These are phyloP conservation scores for Paramecium sexaurelia DNA, from an alignment of 73 alveolate species.

Conservation along the genomic window DNA sequence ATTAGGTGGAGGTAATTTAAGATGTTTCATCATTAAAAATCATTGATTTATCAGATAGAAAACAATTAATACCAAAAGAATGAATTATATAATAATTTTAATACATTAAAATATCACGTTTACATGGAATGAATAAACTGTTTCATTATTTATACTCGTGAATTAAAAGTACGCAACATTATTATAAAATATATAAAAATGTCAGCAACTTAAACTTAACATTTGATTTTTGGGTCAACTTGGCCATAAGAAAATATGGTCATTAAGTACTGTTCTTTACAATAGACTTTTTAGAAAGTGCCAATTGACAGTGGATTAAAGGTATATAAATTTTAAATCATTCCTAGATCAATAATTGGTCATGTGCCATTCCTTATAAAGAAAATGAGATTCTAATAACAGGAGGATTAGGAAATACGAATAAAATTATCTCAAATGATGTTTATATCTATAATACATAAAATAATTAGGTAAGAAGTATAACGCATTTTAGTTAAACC, in stretches of 20 bases:
- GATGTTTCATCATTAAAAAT: not conserved
- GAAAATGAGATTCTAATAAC: conserved; percentile 9
- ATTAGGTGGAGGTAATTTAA: conserved; percentile 32
- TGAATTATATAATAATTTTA: not conserved
- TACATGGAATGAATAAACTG: not conserved
- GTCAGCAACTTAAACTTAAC: not conserved
- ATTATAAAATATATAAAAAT: not conserved
- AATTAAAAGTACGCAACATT: not conserved
- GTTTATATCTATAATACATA: not conserved
- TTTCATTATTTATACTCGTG: not conserved
- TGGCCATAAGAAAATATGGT: not conserved
- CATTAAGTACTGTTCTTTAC: not conserved
- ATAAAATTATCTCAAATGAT: conserved; percentile 39
- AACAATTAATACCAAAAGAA: not conserved
- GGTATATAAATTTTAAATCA: not conserved
- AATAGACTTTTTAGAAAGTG: not conserved
- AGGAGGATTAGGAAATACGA: no score
- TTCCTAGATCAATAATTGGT: conserved; percentile 48
- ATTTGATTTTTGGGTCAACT: not conserved
- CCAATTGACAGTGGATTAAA: not conserved
- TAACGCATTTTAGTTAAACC: not conserved
- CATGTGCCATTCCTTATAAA: not conserved
- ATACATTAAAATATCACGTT: not conserved
- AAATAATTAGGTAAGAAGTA: not conserved
- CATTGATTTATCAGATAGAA: conserved; percentile 57